phyloP scores from a whole-genome alignment of 306 rosid genomes.

The Cicer cuneatum region DNA sequence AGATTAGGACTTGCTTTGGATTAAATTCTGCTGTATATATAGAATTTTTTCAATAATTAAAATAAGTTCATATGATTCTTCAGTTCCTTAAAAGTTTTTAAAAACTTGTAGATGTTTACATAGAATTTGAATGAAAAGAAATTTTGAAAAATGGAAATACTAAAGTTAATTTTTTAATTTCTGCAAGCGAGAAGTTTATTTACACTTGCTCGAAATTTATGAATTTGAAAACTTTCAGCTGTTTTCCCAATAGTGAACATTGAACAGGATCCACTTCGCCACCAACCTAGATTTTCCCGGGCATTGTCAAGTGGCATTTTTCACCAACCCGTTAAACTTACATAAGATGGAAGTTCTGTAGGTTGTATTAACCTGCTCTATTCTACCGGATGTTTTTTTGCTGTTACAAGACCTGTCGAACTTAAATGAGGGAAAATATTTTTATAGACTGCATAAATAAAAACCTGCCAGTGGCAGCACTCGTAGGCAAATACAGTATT shows the following conservation, averaged over 20 bases:
- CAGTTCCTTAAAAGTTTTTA: too few relatives aligned
- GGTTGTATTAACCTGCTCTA: neutral
- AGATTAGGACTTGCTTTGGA: constrained; percentile 35
- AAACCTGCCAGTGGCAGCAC: too few relatives aligned
- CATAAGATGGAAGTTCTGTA: too few relatives aligned
- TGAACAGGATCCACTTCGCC: too few relatives aligned
- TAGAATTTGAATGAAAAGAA: neutral
- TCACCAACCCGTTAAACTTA: too few relatives aligned
- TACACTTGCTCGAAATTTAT: neutral
- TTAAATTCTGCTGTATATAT: neutral
- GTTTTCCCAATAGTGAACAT: too few relatives aligned
- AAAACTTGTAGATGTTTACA: neutral
- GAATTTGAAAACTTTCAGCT: too few relatives aligned
- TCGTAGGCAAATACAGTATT: too few relatives aligned
- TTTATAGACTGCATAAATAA: too few relatives aligned
- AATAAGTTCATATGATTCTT: neutral
- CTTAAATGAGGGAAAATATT: neutral
- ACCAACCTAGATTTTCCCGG: neutral
- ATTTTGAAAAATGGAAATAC: neutral
- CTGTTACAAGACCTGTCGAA: neutral
- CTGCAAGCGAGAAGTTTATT: neutral
- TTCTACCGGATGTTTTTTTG: neutral
- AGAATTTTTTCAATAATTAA: neutral
- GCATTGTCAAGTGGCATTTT: neutral
- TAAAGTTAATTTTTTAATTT: neutral